Evolutionary conservation across 192 early-diverging fungal genomes (phyloP).

Genomic region (Coemansia sp.): DNA sequence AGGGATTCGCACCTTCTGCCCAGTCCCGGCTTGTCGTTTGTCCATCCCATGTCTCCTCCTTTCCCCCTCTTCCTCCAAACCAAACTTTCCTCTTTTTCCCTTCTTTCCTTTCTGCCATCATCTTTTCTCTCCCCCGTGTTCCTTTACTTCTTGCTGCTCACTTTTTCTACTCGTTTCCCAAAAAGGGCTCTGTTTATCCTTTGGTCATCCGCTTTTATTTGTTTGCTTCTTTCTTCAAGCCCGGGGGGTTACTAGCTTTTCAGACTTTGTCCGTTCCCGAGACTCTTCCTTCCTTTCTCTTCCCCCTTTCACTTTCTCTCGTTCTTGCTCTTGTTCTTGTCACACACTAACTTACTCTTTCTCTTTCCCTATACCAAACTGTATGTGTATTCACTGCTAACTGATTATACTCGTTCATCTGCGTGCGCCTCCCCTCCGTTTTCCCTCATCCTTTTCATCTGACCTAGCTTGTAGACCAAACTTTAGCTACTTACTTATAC

Average conservation of each 20-base stretch:
- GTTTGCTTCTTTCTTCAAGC: constrained; percentile 1
- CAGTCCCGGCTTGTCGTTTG: too few species aligned
- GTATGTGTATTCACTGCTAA: not conserved
- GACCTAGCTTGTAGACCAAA: not conserved
- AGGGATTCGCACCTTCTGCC: not conserved
- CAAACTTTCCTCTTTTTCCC: not conserved
- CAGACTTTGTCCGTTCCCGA: not conserved
- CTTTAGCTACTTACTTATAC: not conserved
- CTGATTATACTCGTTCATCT: not conserved
- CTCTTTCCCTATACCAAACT: not conserved
- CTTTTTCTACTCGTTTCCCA: not conserved
- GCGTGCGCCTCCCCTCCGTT: too few species aligned
- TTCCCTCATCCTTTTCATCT: too few species aligned
- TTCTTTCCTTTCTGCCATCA: not conserved
- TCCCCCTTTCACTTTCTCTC: constrained; percentile 2
- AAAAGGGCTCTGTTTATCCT: not conserved
- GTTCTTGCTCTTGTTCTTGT: not conserved
- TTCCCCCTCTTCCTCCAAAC: too few species aligned
- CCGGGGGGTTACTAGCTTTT: not conserved
- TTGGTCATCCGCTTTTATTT: not conserved
- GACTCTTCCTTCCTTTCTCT: not conserved
- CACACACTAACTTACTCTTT: constrained; percentile 1
- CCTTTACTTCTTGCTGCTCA: not conserved
- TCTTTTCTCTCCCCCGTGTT: not conserved
- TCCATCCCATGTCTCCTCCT: too few species aligned